Evolutionary conservation across 2,329 filamentous ascomycete genomes (phyloP).

Genomic region (Cordyceps pruinosa): DNA sequence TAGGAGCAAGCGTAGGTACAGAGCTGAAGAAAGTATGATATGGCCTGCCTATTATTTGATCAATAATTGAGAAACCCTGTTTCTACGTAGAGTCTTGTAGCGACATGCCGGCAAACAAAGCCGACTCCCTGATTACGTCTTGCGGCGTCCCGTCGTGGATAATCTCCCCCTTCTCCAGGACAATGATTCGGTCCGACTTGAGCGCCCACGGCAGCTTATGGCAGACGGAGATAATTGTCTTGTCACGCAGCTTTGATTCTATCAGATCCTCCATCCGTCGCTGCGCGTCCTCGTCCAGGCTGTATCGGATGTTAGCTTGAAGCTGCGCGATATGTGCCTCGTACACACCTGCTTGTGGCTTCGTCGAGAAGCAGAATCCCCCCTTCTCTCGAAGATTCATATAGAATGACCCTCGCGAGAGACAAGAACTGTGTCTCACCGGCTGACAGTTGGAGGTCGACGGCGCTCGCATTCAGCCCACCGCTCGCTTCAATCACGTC

Average conservation of each 20-base stretch:
- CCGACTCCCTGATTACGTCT: not conserved
- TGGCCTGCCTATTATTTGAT: too few species aligned
- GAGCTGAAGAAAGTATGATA: too few species aligned
- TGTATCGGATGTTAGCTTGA: not conserved
- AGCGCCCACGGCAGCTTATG: conserved; percentile 1
- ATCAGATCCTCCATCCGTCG: not conserved
- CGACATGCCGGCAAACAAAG: not conserved
- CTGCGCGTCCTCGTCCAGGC: not conserved
- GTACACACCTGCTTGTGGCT: not conserved
- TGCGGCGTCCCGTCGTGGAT: not conserved
- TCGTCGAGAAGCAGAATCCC: conserved; percentile 1
- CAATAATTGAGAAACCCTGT: too few species aligned
- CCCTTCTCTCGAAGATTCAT: not conserved
- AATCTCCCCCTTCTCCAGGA: not conserved
- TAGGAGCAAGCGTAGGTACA: too few species aligned
- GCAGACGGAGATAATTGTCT: conserved; percentile 1
- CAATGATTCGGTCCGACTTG: conserved; percentile 6
- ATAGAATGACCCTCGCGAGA: not conserved
- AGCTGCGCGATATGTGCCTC: not conserved
- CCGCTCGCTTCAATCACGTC: not conserved
- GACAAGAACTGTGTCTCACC: not conserved
- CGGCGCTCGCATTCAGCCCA: not conserved
- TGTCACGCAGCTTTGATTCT: not conserved
- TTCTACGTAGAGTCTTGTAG: not conserved
- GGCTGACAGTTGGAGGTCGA: not conserved